Conservation (phyloP, 257 asterid species). For the Ilex asprella region DNA sequence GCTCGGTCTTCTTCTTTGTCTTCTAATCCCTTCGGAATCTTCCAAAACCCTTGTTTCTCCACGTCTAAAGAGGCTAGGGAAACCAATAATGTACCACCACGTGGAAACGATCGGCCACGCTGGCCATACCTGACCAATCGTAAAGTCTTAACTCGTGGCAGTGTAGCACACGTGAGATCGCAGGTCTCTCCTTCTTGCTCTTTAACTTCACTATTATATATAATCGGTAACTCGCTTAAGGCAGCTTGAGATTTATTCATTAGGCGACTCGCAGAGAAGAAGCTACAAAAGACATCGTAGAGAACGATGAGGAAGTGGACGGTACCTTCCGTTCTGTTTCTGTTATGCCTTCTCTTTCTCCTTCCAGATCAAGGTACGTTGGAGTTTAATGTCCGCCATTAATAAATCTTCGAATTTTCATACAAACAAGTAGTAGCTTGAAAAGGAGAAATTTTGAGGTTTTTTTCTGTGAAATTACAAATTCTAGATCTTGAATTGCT, state of each 20-base stretch:
- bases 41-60: slow-evolving; percentile 38
- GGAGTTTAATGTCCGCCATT: background rate
- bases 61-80: slow-evolving; percentile 27
- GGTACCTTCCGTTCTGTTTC: slow-evolving; percentile 52
- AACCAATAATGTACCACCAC: slow-evolving; percentile 47
- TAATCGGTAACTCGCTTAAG: background rate
- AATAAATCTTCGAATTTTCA: background rate
- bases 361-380: slow-evolving; percentile 82
- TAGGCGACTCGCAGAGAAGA: background rate
- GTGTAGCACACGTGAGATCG: background rate
- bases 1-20: background rate
- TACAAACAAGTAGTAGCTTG: no score
- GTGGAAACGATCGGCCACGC: slow-evolving; percentile 34
- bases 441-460: background rate
- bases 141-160: slow-evolving; percentile 30
- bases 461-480: background rate
- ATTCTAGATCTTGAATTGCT: background rate
- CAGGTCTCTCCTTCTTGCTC: background rate
- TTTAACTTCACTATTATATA: no score
- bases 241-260: background rate
- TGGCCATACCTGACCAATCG: slow-evolving; percentile 42
- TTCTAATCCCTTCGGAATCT: slow-evolving; percentile 14
- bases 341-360: slow-evolving; percentile 58
- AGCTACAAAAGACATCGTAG: background rate
- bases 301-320: slow-evolving; percentile 81